phyloP scores from a whole-genome alignment of 2,329 filamentous ascomycete genomes.

The Alternaria triticimaculans region DNA sequence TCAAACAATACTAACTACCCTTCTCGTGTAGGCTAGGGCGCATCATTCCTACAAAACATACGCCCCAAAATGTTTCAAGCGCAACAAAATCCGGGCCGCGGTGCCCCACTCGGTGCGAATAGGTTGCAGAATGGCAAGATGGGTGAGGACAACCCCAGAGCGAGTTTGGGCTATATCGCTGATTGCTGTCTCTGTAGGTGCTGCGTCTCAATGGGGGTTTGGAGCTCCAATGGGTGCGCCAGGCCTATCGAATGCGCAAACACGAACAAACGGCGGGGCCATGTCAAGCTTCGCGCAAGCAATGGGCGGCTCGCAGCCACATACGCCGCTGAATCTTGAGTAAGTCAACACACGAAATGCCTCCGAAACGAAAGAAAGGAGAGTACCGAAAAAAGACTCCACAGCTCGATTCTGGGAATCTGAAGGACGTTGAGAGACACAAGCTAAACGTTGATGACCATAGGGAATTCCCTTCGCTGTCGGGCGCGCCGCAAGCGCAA shows the following conservation, averaged over 20 bases:
- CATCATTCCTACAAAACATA: conserved; percentile 61
- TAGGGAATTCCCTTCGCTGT: conserved; percentile 69
- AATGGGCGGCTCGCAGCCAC: conserved; percentile 60
- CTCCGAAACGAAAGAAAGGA: conserved; percentile 3
- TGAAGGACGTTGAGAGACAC: conserved; percentile 6
- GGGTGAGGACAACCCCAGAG: conserved; percentile 46
- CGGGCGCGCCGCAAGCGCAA: conserved; percentile 62
- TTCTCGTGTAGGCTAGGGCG: conserved; percentile 53
- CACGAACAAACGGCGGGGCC: conserved; percentile 57
- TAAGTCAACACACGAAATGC: conserved; percentile 50
- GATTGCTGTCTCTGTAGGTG: conserved; percentile 49
- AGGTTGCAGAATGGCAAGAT: conserved; percentile 63
- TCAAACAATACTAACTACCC: conserved; percentile 17
- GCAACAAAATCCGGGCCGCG: conserved; percentile 58
- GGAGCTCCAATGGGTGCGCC: conserved; percentile 61
- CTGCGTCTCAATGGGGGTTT: conserved; percentile 65
- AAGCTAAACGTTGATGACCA: conserved; percentile 31
- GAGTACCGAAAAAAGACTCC: background rate
- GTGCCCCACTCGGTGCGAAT: conserved; percentile 56
- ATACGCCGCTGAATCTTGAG: conserved; percentile 63
- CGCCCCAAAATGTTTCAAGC: conserved; percentile 58
- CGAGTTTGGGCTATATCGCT: conserved; percentile 18
- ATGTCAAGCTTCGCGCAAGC: conserved; percentile 65
- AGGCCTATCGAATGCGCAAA: conserved; percentile 58
- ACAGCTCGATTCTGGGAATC: background rate